Base-by-base conservation (phyloP, 2,329 filamentous ascomycete genomes). In the Curvularia sp. region DNA sequence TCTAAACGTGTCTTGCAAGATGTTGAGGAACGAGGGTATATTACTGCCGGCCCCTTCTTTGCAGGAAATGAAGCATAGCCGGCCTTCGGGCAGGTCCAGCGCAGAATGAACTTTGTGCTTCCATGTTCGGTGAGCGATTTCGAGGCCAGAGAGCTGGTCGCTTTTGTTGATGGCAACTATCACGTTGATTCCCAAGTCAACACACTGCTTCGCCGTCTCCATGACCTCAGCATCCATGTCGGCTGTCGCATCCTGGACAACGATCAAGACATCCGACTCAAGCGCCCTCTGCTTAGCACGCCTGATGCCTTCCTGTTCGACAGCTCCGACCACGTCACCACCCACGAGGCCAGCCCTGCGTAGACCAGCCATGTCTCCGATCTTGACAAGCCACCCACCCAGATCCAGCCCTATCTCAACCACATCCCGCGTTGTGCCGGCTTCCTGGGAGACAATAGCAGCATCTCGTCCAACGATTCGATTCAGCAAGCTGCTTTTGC, bases 401-500 rank as follows among this genome's bases (percentile, higher is more conserved):
- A 99, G 83, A 78, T 99, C 95, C 25, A 99, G 83, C 27, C 90
- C 90, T 0, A 95, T 91, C 79, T 99, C 95, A 10, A 99, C 89
- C 51, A 99, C 89, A 79, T 99, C 95, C 59, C 95, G 82, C 6
- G 95, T 99, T 0, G 95, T 99, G 0, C 95, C 95, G 38, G 93
- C 93, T 79, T 98, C 93, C 0, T 87, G 84, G 43, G 93, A 97
- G 7, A 99, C 95, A 68, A 99, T 99, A 3, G 93, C 96, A 2
- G 95, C 95, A 74, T 98, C 94, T 51, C 93, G 84, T 0, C 95
- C 94, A 3, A 97, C 92, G 49, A 99, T 85, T 21, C 88, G 82
- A 73, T 99, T 99, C 78, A 99, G 86, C 59, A 99, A 78, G 13
- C 93, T 97, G 75, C 93, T 97, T 77, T 99, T 99, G 13, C 95